phyloP scores from a whole-genome alignment of 768 basidiomycete genomes.

The Naganishia vaughanmartiniae region DNA sequence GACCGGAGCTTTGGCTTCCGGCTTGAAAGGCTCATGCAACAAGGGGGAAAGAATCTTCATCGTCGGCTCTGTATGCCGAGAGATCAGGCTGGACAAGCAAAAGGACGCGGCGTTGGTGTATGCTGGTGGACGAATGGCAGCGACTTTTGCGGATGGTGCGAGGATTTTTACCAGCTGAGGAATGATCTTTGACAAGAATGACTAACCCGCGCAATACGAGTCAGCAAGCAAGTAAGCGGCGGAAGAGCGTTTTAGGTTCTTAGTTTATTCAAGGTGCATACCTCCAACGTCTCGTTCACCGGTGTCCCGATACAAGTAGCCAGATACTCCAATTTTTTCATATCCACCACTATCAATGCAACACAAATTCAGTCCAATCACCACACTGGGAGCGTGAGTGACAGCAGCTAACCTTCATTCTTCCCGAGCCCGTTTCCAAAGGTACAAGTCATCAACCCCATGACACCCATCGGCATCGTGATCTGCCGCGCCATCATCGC shows the following conservation, averaged over 20 bases:
- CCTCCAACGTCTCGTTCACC: slow-evolving; percentile 59
- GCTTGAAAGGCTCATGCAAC: slow-evolving; percentile 39
- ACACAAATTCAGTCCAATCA: too few relatives aligned
- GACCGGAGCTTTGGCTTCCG: slow-evolving; percentile 42
- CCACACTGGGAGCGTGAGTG: too few relatives aligned
- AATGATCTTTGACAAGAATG: slow-evolving; percentile 32
- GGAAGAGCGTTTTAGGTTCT: too few relatives aligned
- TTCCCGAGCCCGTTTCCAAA: slow-evolving; percentile 34
- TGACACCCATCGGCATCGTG: slow-evolving; percentile 36
- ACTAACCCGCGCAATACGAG: background rate
- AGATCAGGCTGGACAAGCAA: background rate
- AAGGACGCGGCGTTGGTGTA: slow-evolving; percentile 27
- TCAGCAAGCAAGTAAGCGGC: slow-evolving; percentile 2
- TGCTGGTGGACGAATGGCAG: slow-evolving; percentile 36
- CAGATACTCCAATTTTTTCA: slow-evolving; percentile 66
- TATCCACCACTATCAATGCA: slow-evolving; percentile 33
- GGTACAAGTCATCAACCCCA: slow-evolving; percentile 40
- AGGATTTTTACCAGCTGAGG: slow-evolving; percentile 26
- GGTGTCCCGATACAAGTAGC: slow-evolving; percentile 69
- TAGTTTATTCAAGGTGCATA: too few relatives aligned
- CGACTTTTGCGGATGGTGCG: slow-evolving; percentile 20
- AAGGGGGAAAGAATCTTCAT: slow-evolving; percentile 24
- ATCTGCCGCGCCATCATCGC: slow-evolving; percentile 38
- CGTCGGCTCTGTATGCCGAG: background rate
- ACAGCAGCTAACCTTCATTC: slow-evolving; percentile 1